Base-by-base conservation (phyloP, 179 eudicot species). In the Actinidia polygama region DNA sequence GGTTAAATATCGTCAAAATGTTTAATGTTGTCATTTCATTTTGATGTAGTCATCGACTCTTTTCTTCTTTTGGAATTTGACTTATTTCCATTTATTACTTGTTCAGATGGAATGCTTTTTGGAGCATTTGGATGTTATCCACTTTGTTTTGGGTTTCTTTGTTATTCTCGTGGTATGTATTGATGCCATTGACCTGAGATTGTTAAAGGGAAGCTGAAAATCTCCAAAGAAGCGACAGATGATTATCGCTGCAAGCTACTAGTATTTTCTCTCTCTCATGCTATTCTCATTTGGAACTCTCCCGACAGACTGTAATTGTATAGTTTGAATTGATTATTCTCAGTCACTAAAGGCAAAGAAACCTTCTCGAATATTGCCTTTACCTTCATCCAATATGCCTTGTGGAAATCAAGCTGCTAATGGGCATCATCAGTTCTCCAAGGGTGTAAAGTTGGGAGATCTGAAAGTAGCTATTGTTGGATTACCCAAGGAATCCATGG, bases 41-140 rank as follows among this genome's bases (percentile, higher is more conserved):
- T 77, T 77, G n/a, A 18, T 44, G 36, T 23, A 44, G 36, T 71
- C 55, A 57, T 5, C 10, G 57, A 55, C 63, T 19, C 53, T 24
- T 47, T 47, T 6, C 57, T 6, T 30, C 5, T 51, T 5, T 4
- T 64, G 58, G 47, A 15, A 23, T 23, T 30, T 30, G 62, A 19
- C 36, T 68, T 47, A 51, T 21, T 40, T 61, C 21, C 57, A n/a
- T 26, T 74, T 71, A 64, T 73, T 44, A 16, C 80, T n/a, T 87
- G 21, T 64, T 80, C 86, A 97, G 99, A 97, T 88, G 97, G 98
- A 47, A 97, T 97, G 98, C 89, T 91, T 83, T 95, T 97, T 86
- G 98, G 99, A 86, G 94, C 94, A 49, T 94, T 91, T 64, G 72
- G 83, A 73, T 69, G 9, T 26, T 97, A 98, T 81, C 92, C 95